Base-by-base conservation (phyloP, 1,284 basidiomycete genomes). In the Golubevia sp. region DNA sequence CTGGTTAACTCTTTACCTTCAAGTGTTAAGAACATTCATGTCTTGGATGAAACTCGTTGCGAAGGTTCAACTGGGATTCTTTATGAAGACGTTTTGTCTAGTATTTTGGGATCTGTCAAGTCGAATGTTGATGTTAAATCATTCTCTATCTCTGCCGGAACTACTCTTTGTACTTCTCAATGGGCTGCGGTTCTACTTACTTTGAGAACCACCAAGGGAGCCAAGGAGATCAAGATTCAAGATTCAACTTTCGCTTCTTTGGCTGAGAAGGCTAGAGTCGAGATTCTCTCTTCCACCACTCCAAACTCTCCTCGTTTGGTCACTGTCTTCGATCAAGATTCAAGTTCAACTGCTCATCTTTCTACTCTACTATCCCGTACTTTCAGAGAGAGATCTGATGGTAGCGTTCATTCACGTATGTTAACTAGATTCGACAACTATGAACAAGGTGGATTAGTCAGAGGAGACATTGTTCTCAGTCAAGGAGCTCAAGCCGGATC, bases 391-490 rank as follows among this genome's bases (percentile, higher is more conserved):
- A 63, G 70, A 13, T 67, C 68, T 53, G 59, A 63, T 20, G 62
- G 63, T 61, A 55, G 66, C 65, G 69, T 74, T 38, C 67, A 72
- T 55, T 68, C 73, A 44, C 67, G 74, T 59, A 61, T 79, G n/a
- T 63, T 80, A 25, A 66, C 76, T 52, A 77, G 80, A 61, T 79
- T 61, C 71, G 80, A 83, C 70, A 82, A 80, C 67, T 83, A 71
- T 58, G 72, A 68, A 53, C 73, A 73, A 2, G 65, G 71, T 38
- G 79, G 79, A 34, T 65, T 78, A 18, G 67, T 80, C 20, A 75
- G 80, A 44, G 66, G 73, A 52, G 80, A 82, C 63, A 55, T 82
- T 38, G 66, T 71, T 21, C 65, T 67, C 52, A 71, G 71, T 13
- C 67, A 67, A 23, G 49, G 24, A 23, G 49, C 44, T 24, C 68